Evolutionary conservation across 768 basidiomycete species (phyloP).

Genomic region (Calocera viscosa): DNA sequence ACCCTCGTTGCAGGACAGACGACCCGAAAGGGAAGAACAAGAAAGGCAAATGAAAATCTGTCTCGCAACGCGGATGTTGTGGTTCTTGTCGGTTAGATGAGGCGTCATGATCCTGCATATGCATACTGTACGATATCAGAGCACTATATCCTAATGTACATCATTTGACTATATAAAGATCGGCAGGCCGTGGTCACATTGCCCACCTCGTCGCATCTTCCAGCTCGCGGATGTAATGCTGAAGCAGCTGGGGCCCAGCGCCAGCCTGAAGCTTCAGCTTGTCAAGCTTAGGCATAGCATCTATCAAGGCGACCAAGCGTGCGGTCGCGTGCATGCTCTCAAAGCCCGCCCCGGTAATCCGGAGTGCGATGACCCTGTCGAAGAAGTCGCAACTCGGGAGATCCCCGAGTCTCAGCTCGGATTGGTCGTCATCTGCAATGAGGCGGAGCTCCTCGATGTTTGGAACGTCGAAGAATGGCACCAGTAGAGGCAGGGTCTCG

Average conservation of each 20-base stretch:
- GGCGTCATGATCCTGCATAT: background rate
- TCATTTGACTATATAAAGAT: background rate
- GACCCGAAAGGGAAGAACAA: background rate
- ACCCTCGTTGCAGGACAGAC: background rate
- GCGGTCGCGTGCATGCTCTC: background rate
- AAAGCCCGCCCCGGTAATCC: background rate
- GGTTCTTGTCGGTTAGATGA: background rate
- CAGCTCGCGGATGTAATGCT: background rate
- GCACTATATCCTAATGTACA: background rate
- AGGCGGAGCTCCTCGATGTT: background rate
- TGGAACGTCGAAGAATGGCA: background rate
- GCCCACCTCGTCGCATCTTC: background rate
- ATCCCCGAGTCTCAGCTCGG: background rate
- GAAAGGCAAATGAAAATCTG: background rate
- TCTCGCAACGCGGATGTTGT: background rate
- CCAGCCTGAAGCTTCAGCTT: background rate
- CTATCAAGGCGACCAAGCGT: background rate
- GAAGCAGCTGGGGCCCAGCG: background rate
- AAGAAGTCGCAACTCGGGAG: background rate
- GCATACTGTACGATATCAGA: background rate
- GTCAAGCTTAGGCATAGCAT: background rate
- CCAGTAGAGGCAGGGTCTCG: background rate
- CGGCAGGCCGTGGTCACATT: background rate
- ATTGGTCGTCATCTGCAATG: background rate
- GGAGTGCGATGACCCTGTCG: background rate